These are phyloP conservation scores for Botrytis fabae DNA, from an alignment of 2,329 filamentous ascomycete genomes.

Conservation along the genomic window DNA sequence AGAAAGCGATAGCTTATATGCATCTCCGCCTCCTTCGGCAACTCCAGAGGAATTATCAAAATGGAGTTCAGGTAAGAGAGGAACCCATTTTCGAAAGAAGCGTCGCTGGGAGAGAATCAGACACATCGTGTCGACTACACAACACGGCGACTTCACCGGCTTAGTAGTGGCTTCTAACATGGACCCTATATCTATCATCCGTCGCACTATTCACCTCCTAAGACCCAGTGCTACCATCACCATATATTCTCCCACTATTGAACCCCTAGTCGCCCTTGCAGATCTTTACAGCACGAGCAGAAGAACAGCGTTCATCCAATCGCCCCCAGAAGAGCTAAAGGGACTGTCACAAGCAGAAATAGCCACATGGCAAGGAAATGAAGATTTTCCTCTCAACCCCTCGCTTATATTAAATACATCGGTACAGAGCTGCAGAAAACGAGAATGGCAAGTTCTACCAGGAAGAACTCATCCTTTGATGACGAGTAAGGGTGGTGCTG, in stretches of 20 bases:
- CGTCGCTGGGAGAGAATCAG: conserved; percentile 75
- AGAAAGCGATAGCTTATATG: conserved; percentile 70
- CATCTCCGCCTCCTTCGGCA: conserved; percentile 60
- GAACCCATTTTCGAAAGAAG: conserved; percentile 85
- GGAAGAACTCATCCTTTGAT: conserved; percentile 92
- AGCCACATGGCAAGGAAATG: conserved; percentile 58
- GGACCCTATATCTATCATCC: conserved; percentile 75
- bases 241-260: conserved; percentile 79
- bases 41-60: conserved; percentile 61
- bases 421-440: conserved; percentile 76
- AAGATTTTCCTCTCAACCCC: conserved; percentile 86
- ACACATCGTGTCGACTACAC: conserved; percentile 71
- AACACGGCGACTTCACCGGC: conserved; percentile 76
- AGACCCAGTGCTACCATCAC: conserved; percentile 81
- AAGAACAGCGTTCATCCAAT: conserved; percentile 69
- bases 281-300: conserved; percentile 84
- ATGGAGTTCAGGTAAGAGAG: conserved; percentile 80
- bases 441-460: conserved; percentile 87
- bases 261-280: conserved; percentile 73
- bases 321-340: conserved; percentile 48
- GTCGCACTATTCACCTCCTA: conserved; percentile 74
- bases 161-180: conserved; percentile 80
- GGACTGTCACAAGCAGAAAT: conserved; percentile 50
- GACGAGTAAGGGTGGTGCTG: conserved; percentile 82
- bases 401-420: conserved; percentile 75